Evolutionary conservation across 2,329 filamentous ascomycete genomes (phyloP), one percentile per base, ranked within the genome.

Genomic region (Fonsecaea erecta): DNA sequence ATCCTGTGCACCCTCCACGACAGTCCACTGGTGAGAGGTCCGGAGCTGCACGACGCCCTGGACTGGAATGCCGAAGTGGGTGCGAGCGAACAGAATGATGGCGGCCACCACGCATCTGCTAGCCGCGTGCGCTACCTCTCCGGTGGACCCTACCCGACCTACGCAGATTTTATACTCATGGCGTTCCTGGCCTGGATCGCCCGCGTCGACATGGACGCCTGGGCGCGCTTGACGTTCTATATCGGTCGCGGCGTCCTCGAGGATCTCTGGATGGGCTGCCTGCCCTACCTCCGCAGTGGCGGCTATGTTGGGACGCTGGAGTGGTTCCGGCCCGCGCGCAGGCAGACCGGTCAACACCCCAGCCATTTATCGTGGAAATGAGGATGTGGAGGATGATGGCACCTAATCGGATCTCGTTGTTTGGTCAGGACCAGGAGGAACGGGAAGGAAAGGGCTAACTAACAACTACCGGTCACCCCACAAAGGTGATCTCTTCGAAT

Each of bases 171-270:
- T 26, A 51, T 60, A 16, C 32, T 64, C 26, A 53, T 64, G 55
- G 62, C 54, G 2, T 64, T 53, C 18, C 53, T 64, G 26, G 62
- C 62, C 6, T 64, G 62, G 62, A 58, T 60, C 35, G 43, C 55
- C 34, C 62, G 62, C 8, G 48, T 64, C 21, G 55, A 60, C 30
- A 54, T 46, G 55, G 32, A 53, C 26, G 55, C 32, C 12, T 60
- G 30, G 46, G 55, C 32, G 16, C 37, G 62, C 30, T 12, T 60
- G 30, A 61, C 51, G 30, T 34, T 53, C 3, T 8, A 53, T 9
- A 18, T 53, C 4, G 58, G 58, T 6, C 12, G 24, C 9, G 58
- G 58, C 21, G 51, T 61, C 8, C 35, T 61, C 6, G 34, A 53
- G 34, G 34, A 61, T 14, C 37, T 61, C 16, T 61, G 58, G 58